These are phyloP conservation scores for Ambrosia artemisiifolia DNA, from an alignment of 129 eudicot species.

Conservation along the genomic window DNA sequence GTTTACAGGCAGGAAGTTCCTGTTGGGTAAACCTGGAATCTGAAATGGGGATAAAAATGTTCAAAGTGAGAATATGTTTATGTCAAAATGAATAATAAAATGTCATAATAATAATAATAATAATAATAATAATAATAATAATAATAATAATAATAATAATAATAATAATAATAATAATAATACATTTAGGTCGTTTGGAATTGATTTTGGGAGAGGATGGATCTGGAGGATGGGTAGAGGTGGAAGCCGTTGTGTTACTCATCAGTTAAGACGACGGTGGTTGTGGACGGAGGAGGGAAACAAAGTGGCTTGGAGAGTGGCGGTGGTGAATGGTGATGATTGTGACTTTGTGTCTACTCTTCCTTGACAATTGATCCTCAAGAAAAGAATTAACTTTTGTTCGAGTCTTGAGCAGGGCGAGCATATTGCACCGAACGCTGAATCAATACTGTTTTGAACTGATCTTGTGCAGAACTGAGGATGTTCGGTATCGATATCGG, in stretches of 20 bases:
- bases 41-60: slow-evolving; percentile 18
- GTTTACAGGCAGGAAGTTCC: slow-evolving; percentile 98
- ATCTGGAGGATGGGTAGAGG: slow-evolving; percentile 18
- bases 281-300: not conserved
- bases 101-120: too few species aligned
- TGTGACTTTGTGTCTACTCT: slow-evolving; percentile 15
- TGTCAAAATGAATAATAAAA: not conserved
- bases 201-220: slow-evolving; percentile 19
- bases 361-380: not conserved
- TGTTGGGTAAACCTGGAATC: slow-evolving; percentile 98
- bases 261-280: not conserved
- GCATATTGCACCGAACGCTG: too few species aligned
- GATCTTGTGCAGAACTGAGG: too few species aligned
- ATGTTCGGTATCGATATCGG: too few species aligned
- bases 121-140: not conserved
- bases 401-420: not conserved
- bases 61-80: not conserved
- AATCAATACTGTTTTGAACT: too few species aligned
- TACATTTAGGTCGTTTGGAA: slow-evolving; percentile 37
- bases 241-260: slow-evolving; percentile 14
- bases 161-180: not conserved
- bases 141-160: not conserved
- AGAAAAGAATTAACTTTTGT: not conserved
- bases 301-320: not conserved
- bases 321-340: not conserved